Percentiles rank a stretch among this genome's conserved stretches.
These are phyloP conservation scores for Aureobasidium lini DNA, from an alignment of 2,329 filamentous ascomycete species.

Conservation along the genomic window DNA sequence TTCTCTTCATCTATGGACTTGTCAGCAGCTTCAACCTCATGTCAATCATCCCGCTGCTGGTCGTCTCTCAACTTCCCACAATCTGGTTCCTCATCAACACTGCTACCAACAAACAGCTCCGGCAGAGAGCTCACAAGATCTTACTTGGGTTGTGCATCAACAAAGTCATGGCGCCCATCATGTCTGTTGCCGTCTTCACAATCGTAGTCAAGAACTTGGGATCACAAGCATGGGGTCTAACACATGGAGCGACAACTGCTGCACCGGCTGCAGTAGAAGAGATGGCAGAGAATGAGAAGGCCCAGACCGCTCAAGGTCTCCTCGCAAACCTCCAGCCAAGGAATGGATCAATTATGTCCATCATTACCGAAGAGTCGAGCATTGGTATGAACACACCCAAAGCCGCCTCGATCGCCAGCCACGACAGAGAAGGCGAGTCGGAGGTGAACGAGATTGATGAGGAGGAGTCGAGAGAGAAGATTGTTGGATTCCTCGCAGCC, in stretches of 20 bases:
- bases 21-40: slow-evolving; percentile 17
- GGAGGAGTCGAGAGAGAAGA: slow-evolving; percentile 4
- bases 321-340: background rate
- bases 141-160: slow-evolving; percentile 20
- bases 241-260: background rate
- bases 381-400: background rate
- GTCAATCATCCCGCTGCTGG: slow-evolving; percentile 17
- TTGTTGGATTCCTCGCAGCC: slow-evolving; percentile 6
- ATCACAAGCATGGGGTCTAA: slow-evolving; percentile 18
- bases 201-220: slow-evolving; percentile 20
- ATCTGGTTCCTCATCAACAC: slow-evolving; percentile 19
- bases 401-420: background rate
- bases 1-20: slow-evolving; percentile 24
- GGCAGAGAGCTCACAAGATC: slow-evolving; percentile 19
- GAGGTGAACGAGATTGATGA: slow-evolving; percentile 13
- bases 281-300: background rate
- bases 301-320: background rate
- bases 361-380: slow-evolving; percentile 4
- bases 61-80: slow-evolving; percentile 19
- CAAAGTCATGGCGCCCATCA: slow-evolving; percentile 19
- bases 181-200: slow-evolving; percentile 20
- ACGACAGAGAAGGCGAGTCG: background rate
- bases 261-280: background rate
- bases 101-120: slow-evolving; percentile 17
- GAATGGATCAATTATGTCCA: slow-evolving; percentile 3